A percentile compares a stretch with the other conserved stretches of the same genome.
Evolutionary conservation across 257 asterid species (phyloP).

Genomic region (Solanum corneliomulleri): DNA sequence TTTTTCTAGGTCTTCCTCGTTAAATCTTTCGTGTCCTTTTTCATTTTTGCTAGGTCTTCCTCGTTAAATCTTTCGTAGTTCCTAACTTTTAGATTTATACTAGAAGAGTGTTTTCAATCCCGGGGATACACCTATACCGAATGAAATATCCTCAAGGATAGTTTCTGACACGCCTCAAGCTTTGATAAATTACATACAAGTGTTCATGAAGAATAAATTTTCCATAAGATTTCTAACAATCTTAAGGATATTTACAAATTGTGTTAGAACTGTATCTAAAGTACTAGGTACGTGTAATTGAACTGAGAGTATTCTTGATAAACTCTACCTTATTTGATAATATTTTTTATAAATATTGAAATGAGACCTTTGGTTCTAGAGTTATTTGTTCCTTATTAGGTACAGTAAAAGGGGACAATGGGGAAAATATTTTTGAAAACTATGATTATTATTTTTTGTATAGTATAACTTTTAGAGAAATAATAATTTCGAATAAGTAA

Average conservation of each 20-base stretch:
- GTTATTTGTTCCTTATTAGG: background rate
- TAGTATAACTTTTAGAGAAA: too few species aligned
- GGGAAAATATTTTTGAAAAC: background rate
- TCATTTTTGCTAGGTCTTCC: background rate
- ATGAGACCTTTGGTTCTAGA: background rate
- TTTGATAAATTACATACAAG: background rate
- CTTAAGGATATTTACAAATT: background rate
- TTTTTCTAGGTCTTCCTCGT: background rate
- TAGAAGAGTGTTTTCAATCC: background rate
- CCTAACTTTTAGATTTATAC: background rate
- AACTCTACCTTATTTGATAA: background rate
- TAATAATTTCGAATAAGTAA: background rate
- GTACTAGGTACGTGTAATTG: too few species aligned
- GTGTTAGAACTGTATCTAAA: background rate
- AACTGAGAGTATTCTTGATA: too few species aligned
- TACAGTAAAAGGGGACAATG: background rate
- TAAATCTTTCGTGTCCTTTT: background rate
- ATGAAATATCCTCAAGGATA: background rate
- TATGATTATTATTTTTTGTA: background rate
- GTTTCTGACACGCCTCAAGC: background rate
- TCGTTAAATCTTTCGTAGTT: too few species aligned
- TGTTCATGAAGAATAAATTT: background rate
- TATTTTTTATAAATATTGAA: too few species aligned
- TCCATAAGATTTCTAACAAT: background rate
- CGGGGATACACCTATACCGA: background rate